These are phyloP conservation scores for Benincasa hispida DNA, from an alignment of 306 rosid species.

Conservation along the genomic window DNA sequence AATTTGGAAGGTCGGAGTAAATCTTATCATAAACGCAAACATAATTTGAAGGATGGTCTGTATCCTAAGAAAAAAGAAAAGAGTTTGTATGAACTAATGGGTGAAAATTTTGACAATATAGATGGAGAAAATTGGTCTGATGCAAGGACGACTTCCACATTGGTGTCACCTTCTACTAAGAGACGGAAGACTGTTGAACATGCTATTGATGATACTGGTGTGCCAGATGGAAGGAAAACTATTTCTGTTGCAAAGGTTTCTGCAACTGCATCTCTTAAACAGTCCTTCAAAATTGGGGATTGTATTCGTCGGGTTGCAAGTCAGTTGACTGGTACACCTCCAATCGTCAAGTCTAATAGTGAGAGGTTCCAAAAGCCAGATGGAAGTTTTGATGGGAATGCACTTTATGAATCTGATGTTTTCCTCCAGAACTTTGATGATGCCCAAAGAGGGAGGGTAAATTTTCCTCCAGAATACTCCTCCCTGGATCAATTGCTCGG, in stretches of 20 bases:
- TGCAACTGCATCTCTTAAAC: conserved; percentile 22
- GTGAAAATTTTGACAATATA: conserved; percentile 27
- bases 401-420: conserved; percentile 30
- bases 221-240: conserved; percentile 51
- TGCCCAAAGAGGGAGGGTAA: conserved; percentile 24
- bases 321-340: conserved; percentile 62
- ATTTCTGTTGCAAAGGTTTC: conserved; percentile 44
- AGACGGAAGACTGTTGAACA: conserved; percentile 41
- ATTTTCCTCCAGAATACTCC: conserved; percentile 37
- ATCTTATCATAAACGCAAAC: conserved; percentile 59
- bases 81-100: conserved; percentile 67
- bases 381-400: conserved; percentile 22
- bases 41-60: conserved; percentile 42
- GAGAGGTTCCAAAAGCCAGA: conserved; percentile 48
- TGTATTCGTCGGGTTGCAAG: conserved; percentile 91
- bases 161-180: conserved; percentile 31
- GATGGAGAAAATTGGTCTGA: conserved; percentile 39
- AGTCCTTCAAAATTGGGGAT: conserved; percentile 76
- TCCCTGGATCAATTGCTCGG: conserved; percentile 56
- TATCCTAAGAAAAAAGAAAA: conserved; percentile 51
- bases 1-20: conserved; percentile 21
- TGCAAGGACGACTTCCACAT: conserved; percentile 23
- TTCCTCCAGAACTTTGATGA: conserved; percentile 32
- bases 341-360: conserved; percentile 31
- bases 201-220: conserved; percentile 29